Conservation (phyloP, 2,329 filamentous ascomycete species). For the Didymella glomerata region DNA sequence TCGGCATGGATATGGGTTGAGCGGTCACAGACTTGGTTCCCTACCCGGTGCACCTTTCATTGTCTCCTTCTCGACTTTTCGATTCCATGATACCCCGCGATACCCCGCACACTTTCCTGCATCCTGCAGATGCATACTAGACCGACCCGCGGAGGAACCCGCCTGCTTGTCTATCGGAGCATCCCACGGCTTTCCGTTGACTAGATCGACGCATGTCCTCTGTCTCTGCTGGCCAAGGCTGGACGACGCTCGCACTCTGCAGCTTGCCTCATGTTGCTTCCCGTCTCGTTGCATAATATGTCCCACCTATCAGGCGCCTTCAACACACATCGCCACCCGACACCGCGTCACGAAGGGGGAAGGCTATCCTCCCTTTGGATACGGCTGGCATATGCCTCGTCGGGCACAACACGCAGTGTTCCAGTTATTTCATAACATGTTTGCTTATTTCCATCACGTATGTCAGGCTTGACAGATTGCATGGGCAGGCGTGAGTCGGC, state of each 20-base stretch:
- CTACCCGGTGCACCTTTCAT: slow-evolving; percentile 19
- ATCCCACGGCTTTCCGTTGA: slow-evolving; percentile 4
- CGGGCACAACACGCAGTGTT: slow-evolving; percentile 4
- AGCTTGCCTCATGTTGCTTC: slow-evolving; percentile 35
- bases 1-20: slow-evolving; percentile 72
- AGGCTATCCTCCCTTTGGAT: slow-evolving; percentile 9
- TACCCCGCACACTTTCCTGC: slow-evolving; percentile 44
- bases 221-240: slow-evolving; percentile 49
- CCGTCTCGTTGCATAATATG: slow-evolving; percentile 46
- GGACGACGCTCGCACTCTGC: slow-evolving; percentile 30
- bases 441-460: slow-evolving; percentile 11
- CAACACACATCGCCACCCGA: slow-evolving; percentile 18
- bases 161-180: slow-evolving; percentile 4
- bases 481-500: slow-evolving; percentile 22
- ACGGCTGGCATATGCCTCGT: background rate
- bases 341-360: slow-evolving; percentile 4
- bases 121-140: slow-evolving; percentile 40
- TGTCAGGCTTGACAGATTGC: slow-evolving; percentile 24
- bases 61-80: slow-evolving; percentile 35
- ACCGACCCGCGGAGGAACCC: slow-evolving; percentile 20
- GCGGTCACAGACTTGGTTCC: slow-evolving; percentile 17
- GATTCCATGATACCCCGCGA: slow-evolving; percentile 48
- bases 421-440: background rate
- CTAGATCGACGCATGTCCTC: slow-evolving; percentile 20
- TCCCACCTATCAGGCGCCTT: slow-evolving; percentile 32